Percentiles rank a stretch among this genome's conserved stretches.
Evolutionary conservation across 2,329 filamentous ascomycete genomes (phyloP).

Genomic region (Pestalotiopsis sp.): DNA sequence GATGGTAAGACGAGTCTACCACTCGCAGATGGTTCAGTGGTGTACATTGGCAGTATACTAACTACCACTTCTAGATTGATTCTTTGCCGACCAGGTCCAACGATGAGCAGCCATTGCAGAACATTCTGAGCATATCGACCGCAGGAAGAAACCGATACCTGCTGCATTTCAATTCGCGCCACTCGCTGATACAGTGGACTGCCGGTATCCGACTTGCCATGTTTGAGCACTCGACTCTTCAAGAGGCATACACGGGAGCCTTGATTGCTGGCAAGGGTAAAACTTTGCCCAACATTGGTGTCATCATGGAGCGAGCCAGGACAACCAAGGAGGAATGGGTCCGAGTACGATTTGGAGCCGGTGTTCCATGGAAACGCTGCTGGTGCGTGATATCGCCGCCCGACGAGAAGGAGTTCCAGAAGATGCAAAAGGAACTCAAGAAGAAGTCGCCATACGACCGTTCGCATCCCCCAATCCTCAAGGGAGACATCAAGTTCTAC

Average conservation of each 20-base stretch:
- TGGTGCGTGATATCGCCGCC: conserved; percentile 95
- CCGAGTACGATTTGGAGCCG: conserved; percentile 90
- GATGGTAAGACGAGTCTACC: conserved; percentile 67
- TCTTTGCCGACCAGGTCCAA: conserved; percentile 81
- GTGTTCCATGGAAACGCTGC: conserved; percentile 93
- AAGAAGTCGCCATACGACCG: conserved; percentile 83
- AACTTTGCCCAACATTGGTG: conserved; percentile 82
- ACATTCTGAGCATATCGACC: conserved; percentile 94
- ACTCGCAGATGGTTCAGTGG: neutral
- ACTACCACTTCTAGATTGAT: conserved; percentile 67
- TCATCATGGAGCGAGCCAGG: conserved; percentile 81
- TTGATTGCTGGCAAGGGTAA: conserved; percentile 95
- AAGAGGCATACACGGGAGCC: conserved; percentile 96
- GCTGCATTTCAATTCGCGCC: conserved; percentile 92
- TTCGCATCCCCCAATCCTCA: conserved; percentile 66
- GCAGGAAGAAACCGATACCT: conserved; percentile 95
- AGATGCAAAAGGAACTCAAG: conserved; percentile 81
- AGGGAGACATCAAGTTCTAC: conserved; percentile 93
- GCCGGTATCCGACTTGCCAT: conserved; percentile 91
- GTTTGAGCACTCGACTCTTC: conserved; percentile 89
- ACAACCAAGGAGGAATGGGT: conserved; percentile 90
- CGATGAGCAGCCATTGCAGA: conserved; percentile 81
- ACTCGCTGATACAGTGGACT: conserved; percentile 94
- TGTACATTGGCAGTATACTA: conserved; percentile 17
- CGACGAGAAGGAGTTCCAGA: conserved; percentile 88